phyloP scores from a whole-genome alignment of 371 early-diverging fungal species.

The Rhizopus delemar region DNA sequence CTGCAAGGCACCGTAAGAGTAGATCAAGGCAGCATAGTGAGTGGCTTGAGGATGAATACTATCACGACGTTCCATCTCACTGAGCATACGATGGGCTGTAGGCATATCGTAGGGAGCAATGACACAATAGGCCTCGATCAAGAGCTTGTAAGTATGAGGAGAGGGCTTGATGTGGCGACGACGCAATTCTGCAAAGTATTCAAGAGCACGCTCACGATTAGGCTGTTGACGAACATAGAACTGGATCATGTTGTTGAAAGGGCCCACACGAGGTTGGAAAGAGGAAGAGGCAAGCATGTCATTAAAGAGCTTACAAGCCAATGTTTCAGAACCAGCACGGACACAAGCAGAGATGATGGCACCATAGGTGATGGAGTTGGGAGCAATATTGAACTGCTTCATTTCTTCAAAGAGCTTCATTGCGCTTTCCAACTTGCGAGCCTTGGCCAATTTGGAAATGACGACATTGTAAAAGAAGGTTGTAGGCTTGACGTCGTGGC shows the following conservation, averaged over 20 bases:
- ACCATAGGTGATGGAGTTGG: constrained; percentile 65
- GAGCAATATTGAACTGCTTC: constrained; percentile 48
- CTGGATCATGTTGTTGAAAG: constrained; percentile 69
- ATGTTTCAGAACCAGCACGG: constrained; percentile 59
- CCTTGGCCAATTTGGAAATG: constrained; percentile 65
- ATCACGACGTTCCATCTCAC: constrained; percentile 51
- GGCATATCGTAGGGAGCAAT: constrained; percentile 66
- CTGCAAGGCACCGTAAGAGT: constrained; percentile 62
- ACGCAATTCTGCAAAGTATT: constrained; percentile 55
- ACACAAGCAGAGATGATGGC: constrained; percentile 66
- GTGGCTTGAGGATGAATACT: constrained; percentile 53
- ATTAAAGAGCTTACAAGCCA: constrained; percentile 51
- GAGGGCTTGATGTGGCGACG: constrained; percentile 56
- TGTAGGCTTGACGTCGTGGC: constrained; percentile 59
- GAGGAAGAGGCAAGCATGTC: constrained; percentile 56
- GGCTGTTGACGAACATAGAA: constrained; percentile 65
- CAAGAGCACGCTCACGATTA: constrained; percentile 53
- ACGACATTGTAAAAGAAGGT: constrained; percentile 69
- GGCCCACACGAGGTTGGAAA: constrained; percentile 59
- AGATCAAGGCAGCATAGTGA: constrained; percentile 63
- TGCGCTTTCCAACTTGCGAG: constrained; percentile 62
- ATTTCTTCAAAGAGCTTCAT: constrained; percentile 64
- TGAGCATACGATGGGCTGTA: constrained; percentile 57
- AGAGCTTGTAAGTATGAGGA: constrained; percentile 62
- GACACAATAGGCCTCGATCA: constrained; percentile 62